Evolutionary conservation across 306 rosid species (phyloP).

Genomic region (Vigna mungo): DNA sequence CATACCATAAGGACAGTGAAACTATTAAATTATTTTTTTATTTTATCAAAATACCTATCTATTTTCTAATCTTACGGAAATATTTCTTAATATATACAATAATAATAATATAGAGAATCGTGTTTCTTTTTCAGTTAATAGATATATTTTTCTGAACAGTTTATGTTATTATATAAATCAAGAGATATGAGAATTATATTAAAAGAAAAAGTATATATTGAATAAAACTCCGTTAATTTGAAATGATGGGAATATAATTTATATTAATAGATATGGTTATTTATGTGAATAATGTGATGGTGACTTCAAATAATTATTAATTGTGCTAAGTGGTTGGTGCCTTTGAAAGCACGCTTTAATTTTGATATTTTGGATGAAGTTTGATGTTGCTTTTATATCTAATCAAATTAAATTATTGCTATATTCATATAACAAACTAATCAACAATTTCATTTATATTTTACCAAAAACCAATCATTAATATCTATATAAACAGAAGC

Average conservation of each 20-base stretch:
- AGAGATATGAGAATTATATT: not conserved
- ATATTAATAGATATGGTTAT: slow-evolving; percentile 4
- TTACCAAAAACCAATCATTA: no score
- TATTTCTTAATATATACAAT: not conserved
- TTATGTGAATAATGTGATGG: slow-evolving; percentile 41
- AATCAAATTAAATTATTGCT: not conserved
- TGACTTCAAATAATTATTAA: slow-evolving; percentile 39
- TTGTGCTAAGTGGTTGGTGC: slow-evolving; percentile 33
- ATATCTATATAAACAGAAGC: not conserved
- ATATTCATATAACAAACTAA: not conserved
- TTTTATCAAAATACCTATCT: not conserved
- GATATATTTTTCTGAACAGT: not conserved
- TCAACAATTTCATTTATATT: not conserved
- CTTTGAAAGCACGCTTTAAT: slow-evolving; percentile 42
- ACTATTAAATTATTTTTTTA: not conserved
- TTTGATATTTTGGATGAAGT: not conserved
- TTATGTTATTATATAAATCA: not conserved
- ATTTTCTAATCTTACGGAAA: not conserved
- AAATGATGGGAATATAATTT: not conserved
- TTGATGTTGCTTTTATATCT: not conserved
- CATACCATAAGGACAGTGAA: not conserved
- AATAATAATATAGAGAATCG: not conserved
- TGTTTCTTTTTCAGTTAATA: no score
- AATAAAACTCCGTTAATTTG: not conserved
- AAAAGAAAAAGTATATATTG: no score